Conservation (phyloP, 2,329 filamentous ascomycete genomes). For the Venturiaceae sp. region DNA sequence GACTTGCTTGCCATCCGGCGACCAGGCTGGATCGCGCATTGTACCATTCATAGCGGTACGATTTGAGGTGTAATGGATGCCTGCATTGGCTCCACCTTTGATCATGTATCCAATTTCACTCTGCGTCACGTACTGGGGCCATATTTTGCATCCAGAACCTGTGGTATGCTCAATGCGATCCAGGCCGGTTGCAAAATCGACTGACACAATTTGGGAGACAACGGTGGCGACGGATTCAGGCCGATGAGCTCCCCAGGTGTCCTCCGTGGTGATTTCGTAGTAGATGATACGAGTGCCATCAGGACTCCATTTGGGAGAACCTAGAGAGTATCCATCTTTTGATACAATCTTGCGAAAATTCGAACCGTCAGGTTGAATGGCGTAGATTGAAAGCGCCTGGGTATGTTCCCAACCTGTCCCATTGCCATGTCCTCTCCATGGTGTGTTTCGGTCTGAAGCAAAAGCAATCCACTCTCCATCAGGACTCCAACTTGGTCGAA, state of each 20-base stretch:
- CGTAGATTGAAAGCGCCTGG: conserved; percentile 31
- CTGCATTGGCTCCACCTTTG: conserved; percentile 18
- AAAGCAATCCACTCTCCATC: too few species aligned
- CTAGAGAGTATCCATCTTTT: conserved; percentile 25
- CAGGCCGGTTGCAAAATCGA: conserved; percentile 29
- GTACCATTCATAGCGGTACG: not conserved
- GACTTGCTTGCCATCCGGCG: conserved; percentile 22
- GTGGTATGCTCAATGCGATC: conserved; percentile 21
- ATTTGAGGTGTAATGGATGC: conserved; percentile 19
- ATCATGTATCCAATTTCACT: conserved; percentile 17
- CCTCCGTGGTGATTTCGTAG: conserved; percentile 29
- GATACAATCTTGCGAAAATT: conserved; percentile 25
- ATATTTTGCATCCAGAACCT: conserved; percentile 21
- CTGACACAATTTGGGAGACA: conserved; percentile 22
- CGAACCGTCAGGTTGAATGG: conserved; percentile 26
- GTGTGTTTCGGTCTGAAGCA: too few species aligned
- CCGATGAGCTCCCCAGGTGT: conserved; percentile 29
- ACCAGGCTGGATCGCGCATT: conserved; percentile 20
- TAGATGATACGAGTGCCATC: conserved; percentile 27
- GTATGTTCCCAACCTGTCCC: conserved; percentile 32
- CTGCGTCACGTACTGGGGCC: conserved; percentile 14
- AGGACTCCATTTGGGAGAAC: conserved; percentile 28
- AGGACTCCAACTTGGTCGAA: too few species aligned
- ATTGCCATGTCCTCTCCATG: conserved; percentile 32
- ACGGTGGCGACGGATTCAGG: conserved; percentile 15